Evolutionary conservation across 2,329 filamentous ascomycete genomes (phyloP), one percentile per base, ranked within the genome.

Genomic region (Claviceps pusilla): DNA sequence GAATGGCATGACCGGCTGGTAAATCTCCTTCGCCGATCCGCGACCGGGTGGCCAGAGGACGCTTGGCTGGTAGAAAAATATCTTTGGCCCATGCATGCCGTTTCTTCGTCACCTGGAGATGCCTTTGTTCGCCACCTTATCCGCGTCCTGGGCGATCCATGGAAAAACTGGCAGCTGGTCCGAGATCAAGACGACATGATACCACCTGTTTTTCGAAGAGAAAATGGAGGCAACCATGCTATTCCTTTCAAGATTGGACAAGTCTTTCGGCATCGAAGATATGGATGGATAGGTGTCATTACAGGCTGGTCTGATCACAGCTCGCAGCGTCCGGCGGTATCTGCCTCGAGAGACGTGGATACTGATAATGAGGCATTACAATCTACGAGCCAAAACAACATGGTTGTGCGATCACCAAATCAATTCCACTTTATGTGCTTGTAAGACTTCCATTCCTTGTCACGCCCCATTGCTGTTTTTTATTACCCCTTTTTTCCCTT

Each of bases 241-340:
- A 62, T 67, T 35, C 60, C 65, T 1, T 91, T 81, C 66, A 79
- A 76, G 51, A 78, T 95, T 50, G 93, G 93, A 0, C 86, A 94
- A 61, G 77, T 95, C 7, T 95, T 97, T 65, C 78, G 77, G 50
- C 93, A 98, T 69, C 81, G 76, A 57, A 79, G 89, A 48, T 95
- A 93, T 65, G 73, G 77, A 24, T 95, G 91, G 66, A 73, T 83
- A 50, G 90, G 85, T 19, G 78, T 94, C 31, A 86, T 98, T 56
- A 87, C 86, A 14, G 90, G 90, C n/a, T 98, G 91, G 90, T 83
- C 86, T 51, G 70, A 74, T 64, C 74, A 76, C 51, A 62, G 60
- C 51, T 61, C 62, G 42, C 60, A 62, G 41, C 60, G 59, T 42
- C 55, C 65, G 31, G 59, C 64, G 47, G 62, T 58, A 58, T 56